Evolutionary conservation across 805 yeast genomes (phyloP), one percentile per base, ranked within the genome.

Genomic region (Saccharomyces jurei): DNA sequence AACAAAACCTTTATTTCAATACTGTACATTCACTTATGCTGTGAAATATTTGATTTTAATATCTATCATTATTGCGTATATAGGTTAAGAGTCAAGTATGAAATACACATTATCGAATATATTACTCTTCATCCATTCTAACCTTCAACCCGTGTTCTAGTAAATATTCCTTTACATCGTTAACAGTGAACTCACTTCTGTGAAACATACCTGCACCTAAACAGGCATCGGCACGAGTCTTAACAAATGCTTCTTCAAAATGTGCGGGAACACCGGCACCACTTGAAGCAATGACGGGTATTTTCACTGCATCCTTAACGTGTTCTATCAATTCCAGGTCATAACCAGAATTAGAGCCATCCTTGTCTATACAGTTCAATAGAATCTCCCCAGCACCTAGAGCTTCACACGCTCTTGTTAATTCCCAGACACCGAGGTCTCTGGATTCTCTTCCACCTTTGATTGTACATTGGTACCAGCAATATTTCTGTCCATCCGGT

Each of bases 151-250:
- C 88, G 14, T 78, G 69, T 0, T 75, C 71, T 49, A 76, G 71
- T 67, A 92, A 77, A 60, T 79, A 83, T 29, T 78, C 68, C 71
- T 94, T 94, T 48, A 94, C 97, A 50, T 90, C 84, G 50, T 80
- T 78, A 17, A 94, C 97, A 11, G 89, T 83, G 71, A 86, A 94
- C 64, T 92, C 98, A 25, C 88, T 91, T 68, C 99, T 79, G 75
- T 94, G 99, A 77, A 94, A 94, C 85, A 94, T 86, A 48, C 99
- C 99, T 3, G 99, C 99, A 41, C 99, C 99, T 46, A 94, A 77
- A 17, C 99, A 98, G 47, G 99, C 99, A 73, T 94, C 99, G 1
- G 94, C 86, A 5, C 80, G 77, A 14, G 97, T 90, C 48, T 84
- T 76, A 49, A 75, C 77, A 66, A 94, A 94, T 2, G 89, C 99